phyloP scores from a whole-genome alignment of 2,329 filamentous ascomycete species.

The Paecilomyces formosus region DNA sequence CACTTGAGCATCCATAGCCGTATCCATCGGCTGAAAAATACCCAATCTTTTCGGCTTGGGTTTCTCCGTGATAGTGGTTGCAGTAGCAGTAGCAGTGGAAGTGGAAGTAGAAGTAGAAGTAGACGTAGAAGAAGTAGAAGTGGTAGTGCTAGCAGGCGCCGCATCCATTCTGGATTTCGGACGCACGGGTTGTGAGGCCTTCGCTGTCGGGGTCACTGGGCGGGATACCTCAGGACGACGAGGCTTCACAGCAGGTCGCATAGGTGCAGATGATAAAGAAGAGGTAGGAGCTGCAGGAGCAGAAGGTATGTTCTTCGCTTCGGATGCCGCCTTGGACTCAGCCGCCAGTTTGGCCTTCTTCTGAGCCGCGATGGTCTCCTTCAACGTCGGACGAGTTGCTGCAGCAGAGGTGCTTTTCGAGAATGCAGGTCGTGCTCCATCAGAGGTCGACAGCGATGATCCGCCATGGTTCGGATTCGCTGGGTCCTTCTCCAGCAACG shows the following conservation, averaged over 20 bases:
- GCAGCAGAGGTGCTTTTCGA: conserved; percentile 11
- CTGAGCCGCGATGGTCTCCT: conserved; percentile 77
- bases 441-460: conserved; percentile 7
- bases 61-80: conserved; percentile 16
- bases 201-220: conserved; percentile 27
- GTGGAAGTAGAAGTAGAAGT: no score
- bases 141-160: conserved; percentile 8
- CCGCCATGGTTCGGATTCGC: conserved; percentile 53
- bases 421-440: conserved; percentile 11
- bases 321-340: conserved; percentile 3
- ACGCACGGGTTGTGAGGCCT: conserved; percentile 33
- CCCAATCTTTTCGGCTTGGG: conserved; percentile 26
- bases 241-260: conserved; percentile 39
- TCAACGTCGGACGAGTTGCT: conserved; percentile 50
- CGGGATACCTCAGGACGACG: conserved; percentile 29
- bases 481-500: conserved; percentile 72
- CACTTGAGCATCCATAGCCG: not conserved
- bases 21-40: conserved; percentile 8
- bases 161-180: conserved; percentile 35
- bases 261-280: conserved; percentile 52
- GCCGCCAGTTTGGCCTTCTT: conserved; percentile 51
- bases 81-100: no score
- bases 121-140: no score
- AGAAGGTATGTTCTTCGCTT: conserved; percentile 32
- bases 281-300: conserved; percentile 19